phyloP scores from a whole-genome alignment of 108 stramenopile genomes.

The Cyclotella choctawhatcheeana region DNA sequence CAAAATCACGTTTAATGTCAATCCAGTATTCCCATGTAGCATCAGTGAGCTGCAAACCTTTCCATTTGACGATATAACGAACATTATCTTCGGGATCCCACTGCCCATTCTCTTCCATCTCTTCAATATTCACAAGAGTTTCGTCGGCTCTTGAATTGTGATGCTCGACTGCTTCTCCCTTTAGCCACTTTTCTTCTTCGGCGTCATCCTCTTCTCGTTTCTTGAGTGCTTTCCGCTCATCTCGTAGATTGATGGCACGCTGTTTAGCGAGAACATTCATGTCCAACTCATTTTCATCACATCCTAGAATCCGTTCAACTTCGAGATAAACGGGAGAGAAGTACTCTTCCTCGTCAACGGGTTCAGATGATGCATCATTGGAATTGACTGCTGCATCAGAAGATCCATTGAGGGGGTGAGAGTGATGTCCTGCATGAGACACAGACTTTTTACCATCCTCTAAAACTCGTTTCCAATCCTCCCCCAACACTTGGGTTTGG shows the following conservation, averaged over 20 bases:
- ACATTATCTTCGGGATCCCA: conserved; percentile 93
- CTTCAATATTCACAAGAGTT: conserved; percentile 2
- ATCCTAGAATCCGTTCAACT: conserved; percentile 81
- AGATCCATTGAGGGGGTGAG: conserved; percentile 11
- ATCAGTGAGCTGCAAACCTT: conserved; percentile 78
- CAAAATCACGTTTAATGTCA: conserved; percentile 86
- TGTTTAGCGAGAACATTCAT: conserved; percentile 78
- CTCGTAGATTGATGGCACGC: conserved; percentile 68
- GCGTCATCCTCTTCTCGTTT: conserved; percentile 61
- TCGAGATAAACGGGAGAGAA: conserved; percentile 70
- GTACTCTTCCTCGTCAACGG: conserved; percentile 63
- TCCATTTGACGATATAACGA: conserved; percentile 87
- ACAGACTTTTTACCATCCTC: conserved; percentile 61
- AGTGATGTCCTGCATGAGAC: conserved; percentile 51
- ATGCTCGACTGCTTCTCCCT: conserved; percentile 19
- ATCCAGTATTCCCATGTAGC: conserved; percentile 91
- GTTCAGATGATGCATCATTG: conserved; percentile 23
- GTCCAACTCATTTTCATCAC: conserved; percentile 87
- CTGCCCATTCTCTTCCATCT: conserved; percentile 45
- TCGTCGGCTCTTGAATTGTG: background rate
- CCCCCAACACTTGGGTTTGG: conserved; percentile 69
- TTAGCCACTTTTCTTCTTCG: conserved; percentile 54
- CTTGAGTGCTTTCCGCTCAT: conserved; percentile 45
- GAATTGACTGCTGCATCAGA: conserved; percentile 7
- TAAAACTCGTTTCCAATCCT: conserved; percentile 73